phyloP scores from a whole-genome alignment of 257 asterid species.

The Rehmannia glutinosa region DNA sequence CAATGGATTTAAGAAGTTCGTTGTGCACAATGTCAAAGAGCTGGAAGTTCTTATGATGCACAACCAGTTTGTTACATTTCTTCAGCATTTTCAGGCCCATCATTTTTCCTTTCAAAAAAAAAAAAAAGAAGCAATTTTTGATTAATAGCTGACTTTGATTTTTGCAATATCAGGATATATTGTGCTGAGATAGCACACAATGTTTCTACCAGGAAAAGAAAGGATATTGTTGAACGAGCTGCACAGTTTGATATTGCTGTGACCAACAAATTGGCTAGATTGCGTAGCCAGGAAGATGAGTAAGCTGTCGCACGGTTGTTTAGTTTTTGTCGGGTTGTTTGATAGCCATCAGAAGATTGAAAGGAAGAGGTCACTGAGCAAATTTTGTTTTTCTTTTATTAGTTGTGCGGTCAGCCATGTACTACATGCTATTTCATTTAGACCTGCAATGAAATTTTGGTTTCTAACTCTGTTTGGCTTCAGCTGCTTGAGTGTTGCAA shows the following conservation, averaged over 20 bases:
- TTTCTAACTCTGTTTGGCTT: background rate
- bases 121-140: too few relatives aligned
- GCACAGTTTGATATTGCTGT: constrained; percentile 43
- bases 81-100: background rate
- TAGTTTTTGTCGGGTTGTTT: background rate
- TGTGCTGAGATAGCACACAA: constrained; percentile 46
- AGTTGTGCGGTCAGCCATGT: background rate
- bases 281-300: constrained; percentile 53
- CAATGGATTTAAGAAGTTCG: constrained; percentile 46
- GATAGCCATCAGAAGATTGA: background rate
- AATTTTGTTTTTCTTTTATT: background rate
- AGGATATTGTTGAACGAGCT: constrained; percentile 46
- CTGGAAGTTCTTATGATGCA: constrained; percentile 49
- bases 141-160: background rate
- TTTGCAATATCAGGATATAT: constrained; percentile 12
- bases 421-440: background rate
- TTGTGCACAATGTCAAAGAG: constrained; percentile 42
- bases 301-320: constrained; percentile 14
- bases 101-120: background rate
- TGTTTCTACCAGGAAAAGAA: constrained; percentile 37
- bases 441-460: background rate
- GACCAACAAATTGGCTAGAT: constrained; percentile 47
- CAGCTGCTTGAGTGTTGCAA: background rate
- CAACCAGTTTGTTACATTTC: constrained; percentile 24
- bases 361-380: background rate